Percentiles rank a stretch among this genome's conserved stretches.
Conservation (phyloP, 306 rosid genomes). For the Abrus pulchellus region DNA sequence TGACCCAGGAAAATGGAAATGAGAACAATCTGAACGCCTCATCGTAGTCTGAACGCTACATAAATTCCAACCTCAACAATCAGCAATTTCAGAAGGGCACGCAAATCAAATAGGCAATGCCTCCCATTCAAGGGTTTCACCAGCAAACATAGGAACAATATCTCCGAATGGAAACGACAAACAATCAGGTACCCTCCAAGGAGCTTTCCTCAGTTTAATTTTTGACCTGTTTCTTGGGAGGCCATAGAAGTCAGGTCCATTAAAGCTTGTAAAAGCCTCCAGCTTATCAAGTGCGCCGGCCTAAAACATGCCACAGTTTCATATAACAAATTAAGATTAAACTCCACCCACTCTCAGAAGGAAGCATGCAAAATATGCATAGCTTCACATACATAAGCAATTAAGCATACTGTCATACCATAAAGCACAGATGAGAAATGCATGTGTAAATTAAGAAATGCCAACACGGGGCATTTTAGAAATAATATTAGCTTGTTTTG, state of each 20-base stretch:
- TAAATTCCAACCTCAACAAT: conserved; percentile 17
- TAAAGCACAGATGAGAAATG: conserved; percentile 23
- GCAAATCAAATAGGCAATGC: conserved; percentile 53
- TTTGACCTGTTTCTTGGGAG: conserved; percentile 81
- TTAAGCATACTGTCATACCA: neutral
- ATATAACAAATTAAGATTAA: neutral
- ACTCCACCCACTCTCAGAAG: neutral
- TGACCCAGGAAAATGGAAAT: neutral
- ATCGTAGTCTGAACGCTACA: neutral
- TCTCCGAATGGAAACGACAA: conserved; percentile 79
- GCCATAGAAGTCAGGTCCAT: conserved; percentile 98
- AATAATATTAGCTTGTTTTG: neutral
- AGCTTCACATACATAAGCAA: neutral
- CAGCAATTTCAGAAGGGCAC: conserved; percentile 1
- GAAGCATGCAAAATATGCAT: conserved; percentile 27
- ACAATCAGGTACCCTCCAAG: conserved; percentile 79
- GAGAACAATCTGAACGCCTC: neutral
- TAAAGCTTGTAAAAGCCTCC: conserved; percentile 94
- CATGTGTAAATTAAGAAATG: neutral
- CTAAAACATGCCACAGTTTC: conserved; percentile 58
- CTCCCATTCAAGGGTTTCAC: conserved; percentile 86
- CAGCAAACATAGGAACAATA: conserved; percentile 86
- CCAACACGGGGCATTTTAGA: neutral
- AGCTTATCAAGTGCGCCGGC: conserved; percentile 88
- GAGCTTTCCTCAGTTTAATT: conserved; percentile 70